A percentile compares a stretch with the other conserved stretches of the same genome.
Conservation (phyloP, 257 asterid genomes). For the Solanum peruvianum region DNA sequence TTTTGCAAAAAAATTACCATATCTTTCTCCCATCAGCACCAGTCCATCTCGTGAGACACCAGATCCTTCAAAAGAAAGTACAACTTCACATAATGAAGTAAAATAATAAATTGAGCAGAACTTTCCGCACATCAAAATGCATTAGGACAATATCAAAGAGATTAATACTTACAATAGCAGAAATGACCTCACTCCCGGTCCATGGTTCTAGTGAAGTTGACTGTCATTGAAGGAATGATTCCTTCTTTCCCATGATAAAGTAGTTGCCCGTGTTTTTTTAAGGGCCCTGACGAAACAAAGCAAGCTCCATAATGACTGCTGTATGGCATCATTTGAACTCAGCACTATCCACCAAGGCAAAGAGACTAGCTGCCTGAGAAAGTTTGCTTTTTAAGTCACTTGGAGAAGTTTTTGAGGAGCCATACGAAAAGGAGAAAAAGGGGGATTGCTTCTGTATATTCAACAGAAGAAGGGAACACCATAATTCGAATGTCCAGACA, state of each 20-base stretch:
- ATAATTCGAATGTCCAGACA: too few species aligned
- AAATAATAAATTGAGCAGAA: too few species aligned
- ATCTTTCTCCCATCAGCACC: too few species aligned
- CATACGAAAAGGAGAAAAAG: neutral
- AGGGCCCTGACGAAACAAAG: neutral
- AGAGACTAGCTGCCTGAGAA: neutral
- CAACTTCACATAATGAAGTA: too few species aligned
- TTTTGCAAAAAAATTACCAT: too few species aligned
- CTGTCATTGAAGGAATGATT: neutral
- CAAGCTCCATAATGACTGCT: neutral
- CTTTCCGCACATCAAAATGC: too few species aligned
- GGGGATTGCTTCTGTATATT: neutral
- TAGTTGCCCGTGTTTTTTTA: neutral
- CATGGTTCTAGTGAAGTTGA: neutral
- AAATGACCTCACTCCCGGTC: slow-evolving; percentile 5
- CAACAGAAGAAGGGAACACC: neutral
- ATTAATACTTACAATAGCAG: too few species aligned
- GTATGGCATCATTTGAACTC: neutral
- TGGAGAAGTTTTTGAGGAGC: neutral
- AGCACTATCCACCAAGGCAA: neutral
- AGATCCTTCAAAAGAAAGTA: too few species aligned
- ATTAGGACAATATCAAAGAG: too few species aligned
- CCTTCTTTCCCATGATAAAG: neutral
- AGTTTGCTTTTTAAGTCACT: neutral
- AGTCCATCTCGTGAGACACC: too few species aligned